Base-by-base conservation (phyloP, 768 basidiomycete genomes). In the Pisolithus marmoratus region DNA sequence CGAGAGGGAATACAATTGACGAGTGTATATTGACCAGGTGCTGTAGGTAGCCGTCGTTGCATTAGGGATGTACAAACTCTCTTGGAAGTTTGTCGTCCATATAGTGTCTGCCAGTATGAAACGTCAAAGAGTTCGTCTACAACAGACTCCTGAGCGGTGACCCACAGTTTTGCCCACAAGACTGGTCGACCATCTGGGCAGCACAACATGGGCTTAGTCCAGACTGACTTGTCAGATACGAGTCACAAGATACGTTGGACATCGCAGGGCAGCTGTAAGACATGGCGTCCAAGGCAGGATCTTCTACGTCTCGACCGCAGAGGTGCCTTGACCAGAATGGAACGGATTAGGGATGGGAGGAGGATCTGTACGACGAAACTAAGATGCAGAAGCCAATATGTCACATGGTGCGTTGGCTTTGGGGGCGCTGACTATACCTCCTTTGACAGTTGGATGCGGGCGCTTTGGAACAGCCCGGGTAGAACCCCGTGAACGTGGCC, bases 151-250 rank as follows among this genome's bases (percentile, higher is more conserved):
- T 19, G 17, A 41, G 14, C 26, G 27, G 8, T 31, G 4, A 37
- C 62, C 58, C 40, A 64, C 64, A 60, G 19, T 1, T 23, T n/a
- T 34, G 1, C 17, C 51, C 34, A 15, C 66, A 66, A 2, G 59
- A 40, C 17, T 54, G 56, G 7, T 63, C 64, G 19, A 60, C 49
- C 19, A 46, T 41, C 34, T 59, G 54, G 38, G 58, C 65, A 3
- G 44, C 38, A 3, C 14, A n/a, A 22, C 60, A 68, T 37, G 65
- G 62, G 6, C 1, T 7, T 26, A 58, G 54, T 1, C 1, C 49
- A 5, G 45, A 36, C 19, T 34, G 29, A 9, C 17, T 45, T 14
- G n/a, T 45, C 8, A 27, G n/a, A 9, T 46, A 34, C 29, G 27
- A 27, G 17, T 15, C 9, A 17, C 26, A 17, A 6, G 15, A n/a